These are phyloP conservation scores for Candida sonorensis DNA, from an alignment of 805 yeast species.

Conservation along the genomic window DNA sequence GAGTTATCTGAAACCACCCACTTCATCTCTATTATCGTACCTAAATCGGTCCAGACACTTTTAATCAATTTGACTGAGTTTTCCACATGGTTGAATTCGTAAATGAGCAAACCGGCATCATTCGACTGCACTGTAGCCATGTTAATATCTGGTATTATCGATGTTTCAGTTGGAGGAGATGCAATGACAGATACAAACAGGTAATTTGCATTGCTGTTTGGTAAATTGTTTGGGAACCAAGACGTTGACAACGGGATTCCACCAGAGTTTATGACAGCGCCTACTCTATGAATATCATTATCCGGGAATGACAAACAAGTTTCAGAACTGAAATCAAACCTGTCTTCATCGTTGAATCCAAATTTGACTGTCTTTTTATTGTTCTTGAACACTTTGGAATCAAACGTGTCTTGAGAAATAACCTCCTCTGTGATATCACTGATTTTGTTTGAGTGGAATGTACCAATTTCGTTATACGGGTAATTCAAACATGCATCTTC, in stretches of 20 bases:
- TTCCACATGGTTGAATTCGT: conserved; percentile 9
- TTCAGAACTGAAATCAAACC: too few relatives aligned
- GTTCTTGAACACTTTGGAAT: background rate
- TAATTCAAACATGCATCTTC: background rate
- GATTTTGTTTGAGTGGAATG: background rate
- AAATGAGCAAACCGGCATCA: conserved; percentile 18
- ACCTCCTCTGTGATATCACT: background rate
- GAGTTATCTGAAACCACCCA: conserved; percentile 15
- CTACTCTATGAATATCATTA: conserved; percentile 15
- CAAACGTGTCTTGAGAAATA: background rate
- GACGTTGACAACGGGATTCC: conserved; percentile 22
- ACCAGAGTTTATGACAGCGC: conserved; percentile 24
- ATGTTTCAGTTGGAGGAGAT: conserved; percentile 3
- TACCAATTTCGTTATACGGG: background rate
- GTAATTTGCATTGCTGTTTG: conserved; percentile 13
- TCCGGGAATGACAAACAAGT: conserved; percentile 15
- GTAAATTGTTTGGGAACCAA: conserved; percentile 19
- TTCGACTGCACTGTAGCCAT: conserved; percentile 1
- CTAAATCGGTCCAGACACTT: conserved; percentile 13
- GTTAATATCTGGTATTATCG: conserved; percentile 8
- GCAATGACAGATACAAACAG: conserved; percentile 22
- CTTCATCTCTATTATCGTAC: conserved; percentile 21
- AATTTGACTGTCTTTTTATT: conserved; percentile 7
- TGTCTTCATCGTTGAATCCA: conserved; percentile 11
- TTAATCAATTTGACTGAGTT: conserved; percentile 8